Evolutionary conservation across 768 basidiomycete species (phyloP).

Genomic region (Lactarius deliciosus): DNA sequence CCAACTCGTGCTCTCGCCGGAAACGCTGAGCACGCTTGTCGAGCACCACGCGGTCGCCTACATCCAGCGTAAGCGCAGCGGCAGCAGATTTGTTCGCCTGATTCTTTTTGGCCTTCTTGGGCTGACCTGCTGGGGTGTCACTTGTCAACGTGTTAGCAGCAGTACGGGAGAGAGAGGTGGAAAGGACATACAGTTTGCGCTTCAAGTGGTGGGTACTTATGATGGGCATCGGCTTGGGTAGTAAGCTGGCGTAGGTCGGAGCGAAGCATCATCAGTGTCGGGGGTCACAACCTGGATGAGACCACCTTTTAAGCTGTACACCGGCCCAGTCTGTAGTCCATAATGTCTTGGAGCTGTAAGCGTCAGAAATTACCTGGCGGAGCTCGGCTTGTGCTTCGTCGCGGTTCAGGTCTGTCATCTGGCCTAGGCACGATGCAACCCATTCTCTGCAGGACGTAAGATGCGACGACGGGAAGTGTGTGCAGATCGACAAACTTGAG

Average conservation of each 20-base stretch:
- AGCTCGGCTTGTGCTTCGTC: constrained; percentile 89
- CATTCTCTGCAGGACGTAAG: constrained; percentile 62
- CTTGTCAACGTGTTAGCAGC: constrained; percentile 2
- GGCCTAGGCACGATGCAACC: constrained; percentile 90
- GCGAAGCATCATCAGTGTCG: constrained; percentile 5
- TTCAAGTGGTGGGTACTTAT: constrained; percentile 48
- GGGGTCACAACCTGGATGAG: constrained; percentile 22
- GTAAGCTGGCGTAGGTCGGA: constrained; percentile 42
- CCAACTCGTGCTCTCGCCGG: constrained; percentile 84
- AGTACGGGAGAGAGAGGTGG: neutral
- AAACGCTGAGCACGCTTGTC: constrained; percentile 85
- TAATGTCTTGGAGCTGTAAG: constrained; percentile 79
- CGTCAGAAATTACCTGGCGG: constrained; percentile 94
- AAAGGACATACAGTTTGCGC: constrained; percentile 60
- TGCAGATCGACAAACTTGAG: constrained; percentile 55
- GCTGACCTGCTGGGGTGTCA: constrained; percentile 21
- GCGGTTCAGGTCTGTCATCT: constrained; percentile 88
- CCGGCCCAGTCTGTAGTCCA: constrained; percentile 95
- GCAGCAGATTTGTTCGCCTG: constrained; percentile 36
- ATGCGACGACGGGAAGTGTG: constrained; percentile 25
- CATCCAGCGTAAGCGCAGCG: constrained; percentile 41
- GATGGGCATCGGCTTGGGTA: constrained; percentile 56
- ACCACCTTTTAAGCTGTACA: constrained; percentile 83
- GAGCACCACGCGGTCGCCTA: constrained; percentile 66
- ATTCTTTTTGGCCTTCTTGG: constrained; percentile 60